These are phyloP conservation scores for Thelonectria discophora DNA, from an alignment of 2,329 filamentous ascomycete species.

Conservation along the genomic window DNA sequence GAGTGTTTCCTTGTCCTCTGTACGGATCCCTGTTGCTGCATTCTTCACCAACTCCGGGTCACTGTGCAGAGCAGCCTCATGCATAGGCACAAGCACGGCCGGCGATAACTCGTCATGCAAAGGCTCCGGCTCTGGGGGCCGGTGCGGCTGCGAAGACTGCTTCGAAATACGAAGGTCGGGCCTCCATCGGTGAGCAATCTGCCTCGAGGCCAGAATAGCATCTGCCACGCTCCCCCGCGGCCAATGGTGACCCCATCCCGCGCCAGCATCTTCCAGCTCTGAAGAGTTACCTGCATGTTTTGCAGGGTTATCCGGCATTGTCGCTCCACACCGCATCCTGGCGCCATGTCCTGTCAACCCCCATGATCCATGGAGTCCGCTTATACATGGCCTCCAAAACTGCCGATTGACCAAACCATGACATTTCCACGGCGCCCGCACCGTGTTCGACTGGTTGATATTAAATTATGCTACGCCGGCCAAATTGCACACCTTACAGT, in stretches of 20 bases:
- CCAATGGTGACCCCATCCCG: constrained; percentile 12
- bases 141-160: constrained; percentile 1
- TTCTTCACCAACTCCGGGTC: neutral
- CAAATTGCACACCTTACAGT: constrained; percentile 7
- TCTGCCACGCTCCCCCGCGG: constrained; percentile 13
- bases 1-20: neutral
- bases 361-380: constrained; percentile 22
- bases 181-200: constrained; percentile 19
- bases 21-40: neutral
- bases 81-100: neutral
- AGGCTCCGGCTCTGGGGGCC: neutral
- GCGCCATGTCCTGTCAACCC: constrained; percentile 7
- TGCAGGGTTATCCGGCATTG: constrained; percentile 20
- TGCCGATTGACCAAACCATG: constrained; percentile 14
- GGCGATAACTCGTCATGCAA: neutral
- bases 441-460: constrained; percentile 28
- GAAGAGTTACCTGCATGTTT: constrained; percentile 16
- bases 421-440: constrained; percentile 23
- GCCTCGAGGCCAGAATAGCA: constrained; percentile 22
- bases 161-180: constrained; percentile 17
- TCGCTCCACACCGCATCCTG: constrained; percentile 22
- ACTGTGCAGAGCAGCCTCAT: neutral
- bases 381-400: constrained; percentile 23
- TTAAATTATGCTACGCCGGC: constrained; percentile 27
- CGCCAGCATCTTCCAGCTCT: constrained; percentile 8